These are phyloP conservation scores for Amauroascus niger DNA, from an alignment of 2,329 filamentous ascomycete genomes.

Conservation along the genomic window DNA sequence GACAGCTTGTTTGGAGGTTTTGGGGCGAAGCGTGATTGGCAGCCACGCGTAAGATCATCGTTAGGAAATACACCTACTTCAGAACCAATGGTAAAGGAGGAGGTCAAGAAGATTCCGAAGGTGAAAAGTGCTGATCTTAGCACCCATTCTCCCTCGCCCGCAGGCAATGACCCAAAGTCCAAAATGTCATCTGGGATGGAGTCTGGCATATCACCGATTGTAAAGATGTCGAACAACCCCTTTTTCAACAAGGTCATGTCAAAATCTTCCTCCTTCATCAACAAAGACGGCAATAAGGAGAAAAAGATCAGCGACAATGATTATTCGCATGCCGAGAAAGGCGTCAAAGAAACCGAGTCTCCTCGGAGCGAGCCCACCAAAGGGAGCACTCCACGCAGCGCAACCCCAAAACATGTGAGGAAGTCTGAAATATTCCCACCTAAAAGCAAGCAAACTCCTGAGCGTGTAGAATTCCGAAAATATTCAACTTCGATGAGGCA, in stretches of 20 bases:
- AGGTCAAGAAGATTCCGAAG: conserved; percentile 5
- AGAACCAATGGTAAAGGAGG: not conserved
- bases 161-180: not conserved
- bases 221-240: conserved; percentile 10
- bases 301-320: not conserved
- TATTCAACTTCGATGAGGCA: not conserved
- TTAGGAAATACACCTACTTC: conserved; percentile 3
- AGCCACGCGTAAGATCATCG: conserved; percentile 12
- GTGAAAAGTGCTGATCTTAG: conserved; percentile 13
- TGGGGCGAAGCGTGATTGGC: conserved; percentile 9
- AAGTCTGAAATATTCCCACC: not conserved
- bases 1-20: conserved; percentile 16
- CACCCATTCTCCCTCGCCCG: conserved; percentile 1
- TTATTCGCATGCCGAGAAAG: too few species aligned
- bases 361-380: not conserved
- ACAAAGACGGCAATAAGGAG: not conserved
- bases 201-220: not conserved
- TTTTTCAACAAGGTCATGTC: conserved; percentile 11
- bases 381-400: not conserved
- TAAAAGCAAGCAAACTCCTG: conserved; percentile 1
- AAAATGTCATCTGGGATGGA: not conserved
- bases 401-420: not conserved
- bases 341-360: not conserved
- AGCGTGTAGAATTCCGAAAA: conserved; percentile 1
- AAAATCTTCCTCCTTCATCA: conserved; percentile 7